phyloP scores from a whole-genome alignment of 345 rosid species.

The Pugionium cornutum region DNA sequence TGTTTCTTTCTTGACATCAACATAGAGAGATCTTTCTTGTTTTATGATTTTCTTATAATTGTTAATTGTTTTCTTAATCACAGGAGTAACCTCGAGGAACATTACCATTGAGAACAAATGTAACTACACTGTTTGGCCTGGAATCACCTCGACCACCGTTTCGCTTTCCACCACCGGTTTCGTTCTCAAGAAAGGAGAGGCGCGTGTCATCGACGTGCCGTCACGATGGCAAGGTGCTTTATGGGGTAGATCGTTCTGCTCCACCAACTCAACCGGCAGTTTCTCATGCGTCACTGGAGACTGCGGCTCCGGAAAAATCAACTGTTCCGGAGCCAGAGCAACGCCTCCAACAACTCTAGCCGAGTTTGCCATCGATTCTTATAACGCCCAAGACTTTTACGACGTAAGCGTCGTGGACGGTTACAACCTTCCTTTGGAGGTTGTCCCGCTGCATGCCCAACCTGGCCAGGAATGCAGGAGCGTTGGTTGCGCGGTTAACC shows the following conservation, averaged over 20 bases:
- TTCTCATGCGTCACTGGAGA: conserved; percentile 40
- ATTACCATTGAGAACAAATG: conserved; percentile 55
- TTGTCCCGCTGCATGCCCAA: conserved; percentile 16
- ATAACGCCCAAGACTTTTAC: conserved; percentile 41
- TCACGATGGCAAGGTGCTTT: conserved; percentile 50
- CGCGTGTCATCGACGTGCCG: conserved; percentile 21
- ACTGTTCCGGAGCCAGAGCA: conserved; percentile 43
- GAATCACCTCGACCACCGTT: conserved; percentile 28
- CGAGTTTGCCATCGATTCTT: conserved; percentile 41
- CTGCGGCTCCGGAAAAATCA: conserved; percentile 49
- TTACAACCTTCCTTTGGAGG: conserved; percentile 35
- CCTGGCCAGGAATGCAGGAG: background rate
- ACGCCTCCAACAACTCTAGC: conserved; percentile 46
- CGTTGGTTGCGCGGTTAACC: conserved; percentile 34
- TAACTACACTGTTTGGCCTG: conserved; percentile 56
- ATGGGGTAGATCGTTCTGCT: conserved; percentile 58
- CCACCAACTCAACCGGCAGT: conserved; percentile 19
- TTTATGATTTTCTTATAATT: too few relatives aligned
- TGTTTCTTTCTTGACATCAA: too few relatives aligned
- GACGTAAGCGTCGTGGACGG: conserved; percentile 38
- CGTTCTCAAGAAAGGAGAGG: conserved; percentile 40
- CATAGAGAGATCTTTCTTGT: background rate
- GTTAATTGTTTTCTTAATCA: background rate
- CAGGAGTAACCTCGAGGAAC: conserved; percentile 4
- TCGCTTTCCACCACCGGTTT: conserved; percentile 53